Percentiles rank a stretch among this genome's conserved stretches.
Conservation (phyloP, 2,329 filamentous ascomycete species). For the Penicillium paneum region DNA sequence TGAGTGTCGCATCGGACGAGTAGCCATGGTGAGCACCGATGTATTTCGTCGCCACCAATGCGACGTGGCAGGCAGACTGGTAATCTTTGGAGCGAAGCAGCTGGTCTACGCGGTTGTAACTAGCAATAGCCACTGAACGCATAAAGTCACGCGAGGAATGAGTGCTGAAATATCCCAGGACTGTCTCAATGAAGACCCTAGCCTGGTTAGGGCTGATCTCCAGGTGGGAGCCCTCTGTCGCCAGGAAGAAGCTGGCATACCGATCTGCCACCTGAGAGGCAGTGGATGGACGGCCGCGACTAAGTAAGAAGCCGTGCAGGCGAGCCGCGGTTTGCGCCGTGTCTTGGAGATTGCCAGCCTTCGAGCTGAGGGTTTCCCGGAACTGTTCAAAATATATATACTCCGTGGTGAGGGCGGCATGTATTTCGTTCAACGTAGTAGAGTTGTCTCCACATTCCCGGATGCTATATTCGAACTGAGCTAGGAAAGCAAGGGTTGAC, state of each 20-base stretch:
- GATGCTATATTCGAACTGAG: slow-evolving; percentile 45
- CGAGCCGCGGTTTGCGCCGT: slow-evolving; percentile 37
- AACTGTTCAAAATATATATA: slow-evolving; percentile 43
- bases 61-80: slow-evolving; percentile 34
- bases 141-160: slow-evolving; percentile 35
- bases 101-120: slow-evolving; percentile 25
- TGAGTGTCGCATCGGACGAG: slow-evolving; percentile 29
- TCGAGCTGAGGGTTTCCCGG: slow-evolving; percentile 36
- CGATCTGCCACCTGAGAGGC: slow-evolving; percentile 31
- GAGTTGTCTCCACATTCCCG: slow-evolving; percentile 21
- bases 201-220: slow-evolving; percentile 25
- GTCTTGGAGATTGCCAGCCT: slow-evolving; percentile 36
- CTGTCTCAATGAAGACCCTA: slow-evolving; percentile 31
- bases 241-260: slow-evolving; percentile 33
- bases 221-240: slow-evolving; percentile 29
- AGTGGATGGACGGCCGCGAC: slow-evolving; percentile 22
- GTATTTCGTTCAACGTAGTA: slow-evolving; percentile 41
- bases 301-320: slow-evolving; percentile 33
- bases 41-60: slow-evolving; percentile 33
- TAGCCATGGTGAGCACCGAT: slow-evolving; percentile 34
- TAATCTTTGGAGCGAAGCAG: slow-evolving; percentile 31
- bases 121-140: slow-evolving; percentile 40
- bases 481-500: slow-evolving; percentile 45
- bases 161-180: slow-evolving; percentile 36
- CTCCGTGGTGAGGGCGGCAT: slow-evolving; percentile 46